phyloP scores from a whole-genome alignment of 306 rosid genomes.

The Sicyos baderoa region DNA sequence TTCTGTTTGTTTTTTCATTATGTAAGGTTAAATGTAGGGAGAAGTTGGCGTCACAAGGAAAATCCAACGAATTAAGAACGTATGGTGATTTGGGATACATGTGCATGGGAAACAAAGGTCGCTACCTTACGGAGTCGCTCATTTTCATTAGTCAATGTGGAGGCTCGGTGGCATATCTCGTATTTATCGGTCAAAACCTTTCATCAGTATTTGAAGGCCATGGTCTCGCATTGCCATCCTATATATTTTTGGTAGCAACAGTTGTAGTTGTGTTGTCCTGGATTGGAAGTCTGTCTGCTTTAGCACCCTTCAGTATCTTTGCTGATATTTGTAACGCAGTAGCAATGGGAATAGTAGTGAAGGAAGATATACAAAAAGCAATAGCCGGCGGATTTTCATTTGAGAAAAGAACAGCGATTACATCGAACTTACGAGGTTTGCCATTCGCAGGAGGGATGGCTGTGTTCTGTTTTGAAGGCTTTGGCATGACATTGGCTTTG shows the following conservation, averaged over 20 bases:
- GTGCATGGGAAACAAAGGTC: slow-evolving; percentile 60
- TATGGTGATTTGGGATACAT: slow-evolving; percentile 72
- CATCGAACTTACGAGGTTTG: slow-evolving; percentile 68
- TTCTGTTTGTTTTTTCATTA: background rate
- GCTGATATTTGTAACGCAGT: slow-evolving; percentile 67
- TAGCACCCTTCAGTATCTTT: slow-evolving; percentile 81
- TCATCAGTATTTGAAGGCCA: slow-evolving; percentile 40
- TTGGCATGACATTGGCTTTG: slow-evolving; percentile 82
- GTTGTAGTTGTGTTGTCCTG: slow-evolving; percentile 72
- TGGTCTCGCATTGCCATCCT: slow-evolving; percentile 28
- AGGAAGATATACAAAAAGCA: slow-evolving; percentile 52
- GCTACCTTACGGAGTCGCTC: slow-evolving; percentile 50
- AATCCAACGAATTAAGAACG: slow-evolving; percentile 35
- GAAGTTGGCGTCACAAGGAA: slow-evolving; percentile 46
- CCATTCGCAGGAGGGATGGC: slow-evolving; percentile 90
- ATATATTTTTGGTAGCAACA: slow-evolving; percentile 50
- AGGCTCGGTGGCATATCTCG: slow-evolving; percentile 72
- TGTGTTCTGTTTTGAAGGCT: slow-evolving; percentile 78
- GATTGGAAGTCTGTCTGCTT: slow-evolving; percentile 54
- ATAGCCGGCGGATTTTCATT: slow-evolving; percentile 41
- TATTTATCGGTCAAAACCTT: slow-evolving; percentile 72
- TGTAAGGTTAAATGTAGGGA: slow-evolving; percentile 60
- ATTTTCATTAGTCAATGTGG: slow-evolving; percentile 60
- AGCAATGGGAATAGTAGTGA: slow-evolving; percentile 75
- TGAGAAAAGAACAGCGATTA: slow-evolving; percentile 47